Conservation (phyloP, 768 basidiomycete species). For the Suillus subaureus region DNA sequence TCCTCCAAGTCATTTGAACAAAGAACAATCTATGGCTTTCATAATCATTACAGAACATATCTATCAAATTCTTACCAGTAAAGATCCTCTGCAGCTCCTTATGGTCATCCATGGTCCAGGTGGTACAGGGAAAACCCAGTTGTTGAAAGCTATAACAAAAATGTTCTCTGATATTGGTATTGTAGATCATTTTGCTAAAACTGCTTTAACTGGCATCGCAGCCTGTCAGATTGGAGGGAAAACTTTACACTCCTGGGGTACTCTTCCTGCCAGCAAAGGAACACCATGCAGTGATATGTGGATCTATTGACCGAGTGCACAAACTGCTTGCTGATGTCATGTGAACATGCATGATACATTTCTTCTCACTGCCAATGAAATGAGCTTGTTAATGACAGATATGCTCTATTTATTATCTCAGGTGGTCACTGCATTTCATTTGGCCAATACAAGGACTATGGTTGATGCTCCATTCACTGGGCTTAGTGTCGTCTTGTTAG, state of each 20-base stretch:
- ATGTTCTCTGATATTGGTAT: conserved; percentile 25
- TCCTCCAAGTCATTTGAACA: too few relatives aligned
- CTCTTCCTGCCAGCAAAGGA: conserved; percentile 16
- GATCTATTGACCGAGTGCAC: neutral
- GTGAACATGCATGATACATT: neutral
- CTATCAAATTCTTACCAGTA: fast-evolving
- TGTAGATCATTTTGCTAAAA: conserved; percentile 29
- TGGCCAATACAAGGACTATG: too few relatives aligned
- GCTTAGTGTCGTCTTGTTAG: conserved; percentile 41
- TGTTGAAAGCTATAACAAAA: conserved; percentile 40
- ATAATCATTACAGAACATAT: conserved; percentile 38
- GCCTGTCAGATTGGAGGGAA: conserved; percentile 39
- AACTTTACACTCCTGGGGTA: conserved; percentile 37
- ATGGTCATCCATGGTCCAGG: conserved; percentile 45
- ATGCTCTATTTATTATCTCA: too few relatives aligned
- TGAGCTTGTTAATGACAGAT: conserved; percentile 38
- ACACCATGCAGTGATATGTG: neutral
- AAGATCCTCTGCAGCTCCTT: conserved; percentile 26
- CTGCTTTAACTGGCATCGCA: conserved; percentile 43
- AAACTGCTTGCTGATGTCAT: fast-evolving
- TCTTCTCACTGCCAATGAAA: neutral
- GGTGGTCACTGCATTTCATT: too few relatives aligned
- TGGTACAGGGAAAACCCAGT: neutral
- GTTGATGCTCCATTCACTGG: too few relatives aligned
- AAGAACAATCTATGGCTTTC: conserved; percentile 25